Base-by-base conservation (phyloP, 202 grass and related monocot species). In the Eragrostis tef region DNA sequence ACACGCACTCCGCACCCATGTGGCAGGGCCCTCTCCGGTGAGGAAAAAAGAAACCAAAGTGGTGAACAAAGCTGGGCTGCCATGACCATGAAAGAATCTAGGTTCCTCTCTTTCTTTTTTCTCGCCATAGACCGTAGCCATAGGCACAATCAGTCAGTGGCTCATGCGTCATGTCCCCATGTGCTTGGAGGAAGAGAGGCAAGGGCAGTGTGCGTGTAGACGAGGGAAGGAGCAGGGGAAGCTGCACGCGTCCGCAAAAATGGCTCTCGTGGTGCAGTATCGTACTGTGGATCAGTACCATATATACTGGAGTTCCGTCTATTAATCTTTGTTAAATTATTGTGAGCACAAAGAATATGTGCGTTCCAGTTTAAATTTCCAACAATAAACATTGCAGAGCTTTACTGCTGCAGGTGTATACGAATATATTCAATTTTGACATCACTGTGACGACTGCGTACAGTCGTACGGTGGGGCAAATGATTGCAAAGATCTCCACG, bases 171-270 rank as follows among this genome's bases (percentile, higher is more conserved):
- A 22, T 17, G 67, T 57, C 15, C 75, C 64, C 68, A 54, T 10
- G 47, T 79, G 83, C 79, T 9, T 6, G 67, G 56, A 43, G 21
- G 11, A 34, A 44, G 45, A 64, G 46, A 53, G 83, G 57, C 60
- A 82, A 13, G 7, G 29, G 56, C n/a, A 3, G 51, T 74, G 70
- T 2, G n/a, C 41, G 41, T 15, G 45, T 5, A 39, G 20, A 53
- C 31, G 60, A 43, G 14, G 3, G 65, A 31, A 74, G 57, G 59
- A 4, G 65, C 50, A 70, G 20, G 2, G 62, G 62, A 65, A 65
- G 29, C 29, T 65, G 62, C 57, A 9, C 56, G 21, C 24, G 25
- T 39, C 34, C 2, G 6, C 34, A 39, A 39, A 39, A 39, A 39
- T 39, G 34, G 34, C 34, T 39, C 34, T 39, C 34, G 34, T 6